These are phyloP conservation scores for Phytophthora syringae DNA, from an alignment of 352 stramenopile genomes.

Conservation along the genomic window DNA sequence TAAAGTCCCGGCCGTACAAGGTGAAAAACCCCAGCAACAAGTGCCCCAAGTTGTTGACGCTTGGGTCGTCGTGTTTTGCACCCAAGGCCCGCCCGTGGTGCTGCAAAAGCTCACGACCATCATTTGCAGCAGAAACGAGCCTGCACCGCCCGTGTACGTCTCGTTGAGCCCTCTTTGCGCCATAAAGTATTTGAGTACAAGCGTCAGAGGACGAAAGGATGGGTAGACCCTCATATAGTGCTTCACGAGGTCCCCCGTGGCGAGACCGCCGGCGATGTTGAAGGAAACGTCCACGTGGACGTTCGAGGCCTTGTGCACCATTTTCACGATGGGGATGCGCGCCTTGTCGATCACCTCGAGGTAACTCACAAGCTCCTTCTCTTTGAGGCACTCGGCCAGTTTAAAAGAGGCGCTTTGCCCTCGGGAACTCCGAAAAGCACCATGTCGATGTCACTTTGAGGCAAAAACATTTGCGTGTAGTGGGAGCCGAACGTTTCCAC, in stretches of 20 bases:
- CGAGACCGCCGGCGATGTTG: slow-evolving; percentile 81
- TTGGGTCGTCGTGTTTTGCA: slow-evolving; percentile 60
- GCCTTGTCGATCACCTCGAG: slow-evolving; percentile 96
- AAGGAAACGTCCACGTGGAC: slow-evolving; percentile 96
- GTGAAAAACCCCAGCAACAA: slow-evolving; percentile 96
- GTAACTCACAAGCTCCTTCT: slow-evolving; percentile 86
- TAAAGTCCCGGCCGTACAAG: slow-evolving; percentile 94
- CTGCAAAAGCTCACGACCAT: slow-evolving; percentile 97
- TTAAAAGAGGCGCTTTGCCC: slow-evolving; percentile 61
- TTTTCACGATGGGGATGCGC: slow-evolving; percentile 96
- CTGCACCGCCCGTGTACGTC: slow-evolving; percentile 94
- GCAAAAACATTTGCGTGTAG: slow-evolving; percentile 92
- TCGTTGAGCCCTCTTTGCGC: slow-evolving; percentile 93
- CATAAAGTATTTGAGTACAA: slow-evolving; percentile 97
- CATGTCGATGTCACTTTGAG: slow-evolving; percentile 95
- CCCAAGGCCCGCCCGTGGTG: slow-evolving; percentile 74
- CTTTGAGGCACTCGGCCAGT: slow-evolving; percentile 58
- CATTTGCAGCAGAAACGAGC: slow-evolving; percentile 94
- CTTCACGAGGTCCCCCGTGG: slow-evolving; percentile 89
- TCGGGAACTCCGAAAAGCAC: slow-evolving; percentile 82
- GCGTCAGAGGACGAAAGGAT: slow-evolving; percentile 91
- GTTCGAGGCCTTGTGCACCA: slow-evolving; percentile 88
- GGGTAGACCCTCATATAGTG: slow-evolving; percentile 93
- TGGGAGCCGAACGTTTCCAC: slow-evolving; percentile 94
- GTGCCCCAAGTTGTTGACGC: slow-evolving; percentile 91